Percentiles rank a stretch among this genome's conserved stretches.
Conservation (phyloP, 2,329 filamentous ascomycete species). For the Clonostachys byssicola region DNA sequence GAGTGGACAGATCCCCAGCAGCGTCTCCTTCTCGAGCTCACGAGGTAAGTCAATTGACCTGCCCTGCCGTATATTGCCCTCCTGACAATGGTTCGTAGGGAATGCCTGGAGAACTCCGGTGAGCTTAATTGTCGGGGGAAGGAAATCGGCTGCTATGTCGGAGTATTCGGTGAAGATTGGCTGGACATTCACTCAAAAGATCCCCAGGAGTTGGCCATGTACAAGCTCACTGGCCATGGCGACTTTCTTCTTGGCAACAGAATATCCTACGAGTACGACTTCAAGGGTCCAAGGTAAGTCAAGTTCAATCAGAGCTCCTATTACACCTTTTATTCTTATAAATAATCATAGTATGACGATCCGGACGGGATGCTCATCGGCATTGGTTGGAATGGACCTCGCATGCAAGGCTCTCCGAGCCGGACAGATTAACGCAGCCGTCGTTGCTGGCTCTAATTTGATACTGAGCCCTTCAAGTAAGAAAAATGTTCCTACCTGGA, state of each 20-base stretch:
- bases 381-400: not conserved
- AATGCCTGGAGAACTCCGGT: constrained; percentile 25
- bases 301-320: no score
- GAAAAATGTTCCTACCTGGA: constrained; percentile 9
- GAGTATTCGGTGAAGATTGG: constrained; percentile 25
- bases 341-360: not conserved
- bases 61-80: no score
- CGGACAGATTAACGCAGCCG: not conserved
- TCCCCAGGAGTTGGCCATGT: constrained; percentile 4
- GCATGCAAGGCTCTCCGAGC: constrained; percentile 1
- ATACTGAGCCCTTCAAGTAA: not conserved
- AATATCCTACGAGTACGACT: not conserved
- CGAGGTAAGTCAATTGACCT: no score
- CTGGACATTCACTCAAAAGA: constrained; percentile 15
- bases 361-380: constrained; percentile 2
- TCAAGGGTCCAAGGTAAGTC: not conserved
- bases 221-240: constrained; percentile 7
- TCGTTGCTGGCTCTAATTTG: constrained; percentile 1
- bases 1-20: not conserved
- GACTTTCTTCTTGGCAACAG: not conserved
- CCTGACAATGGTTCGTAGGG: constrained; percentile 18
- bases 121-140: constrained; percentile 13
- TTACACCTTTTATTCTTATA: no score
- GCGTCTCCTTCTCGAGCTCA: not conserved
- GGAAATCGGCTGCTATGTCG: constrained; percentile 24